These are phyloP conservation scores for Dovyalis caffra DNA, from an alignment of 345 rosid genomes.

Conservation along the genomic window DNA sequence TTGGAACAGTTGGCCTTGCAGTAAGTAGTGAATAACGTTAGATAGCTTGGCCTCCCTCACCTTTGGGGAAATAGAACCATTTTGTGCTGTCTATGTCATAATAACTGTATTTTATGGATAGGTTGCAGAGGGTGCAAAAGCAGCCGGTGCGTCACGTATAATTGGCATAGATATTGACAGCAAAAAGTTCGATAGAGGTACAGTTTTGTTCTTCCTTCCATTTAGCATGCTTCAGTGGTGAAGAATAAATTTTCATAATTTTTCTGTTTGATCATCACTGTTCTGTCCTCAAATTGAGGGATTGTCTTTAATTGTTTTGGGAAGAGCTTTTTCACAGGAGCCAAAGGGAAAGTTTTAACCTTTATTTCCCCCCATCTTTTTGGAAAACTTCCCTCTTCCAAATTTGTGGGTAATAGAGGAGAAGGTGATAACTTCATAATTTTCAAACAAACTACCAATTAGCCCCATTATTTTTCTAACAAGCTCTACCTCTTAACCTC, in stretches of 20 bases:
- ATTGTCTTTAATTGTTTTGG: not conserved
- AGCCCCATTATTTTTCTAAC: too few species aligned
- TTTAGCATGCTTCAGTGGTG: not conserved
- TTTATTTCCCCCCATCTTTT: not conserved
- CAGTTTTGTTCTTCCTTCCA: not conserved
- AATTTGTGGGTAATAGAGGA: too few species aligned
- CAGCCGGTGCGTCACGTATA: conserved; percentile 93
- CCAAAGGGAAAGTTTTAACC: not conserved
- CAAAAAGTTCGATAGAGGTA: conserved; percentile 74
- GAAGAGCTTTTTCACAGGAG: not conserved
- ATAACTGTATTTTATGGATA: conserved; percentile 15
- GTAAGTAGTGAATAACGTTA: conserved; percentile 42
- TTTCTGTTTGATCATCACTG: not conserved
- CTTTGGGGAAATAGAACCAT: not conserved
- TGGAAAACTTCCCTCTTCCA: too few species aligned
- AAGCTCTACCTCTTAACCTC: too few species aligned
- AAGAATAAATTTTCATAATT: not conserved
- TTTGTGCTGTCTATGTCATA: not conserved
- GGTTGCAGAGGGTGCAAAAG: conserved; percentile 99
- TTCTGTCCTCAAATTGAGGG: not conserved
- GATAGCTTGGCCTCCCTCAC: not conserved
- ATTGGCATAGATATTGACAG: conserved; percentile 93
- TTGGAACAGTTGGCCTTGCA: conserved; percentile 98
- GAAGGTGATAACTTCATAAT: too few species aligned
- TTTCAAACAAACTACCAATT: too few species aligned